Base-by-base conservation (phyloP, 331 rosid genomes). In the Saraca asoca region DNA sequence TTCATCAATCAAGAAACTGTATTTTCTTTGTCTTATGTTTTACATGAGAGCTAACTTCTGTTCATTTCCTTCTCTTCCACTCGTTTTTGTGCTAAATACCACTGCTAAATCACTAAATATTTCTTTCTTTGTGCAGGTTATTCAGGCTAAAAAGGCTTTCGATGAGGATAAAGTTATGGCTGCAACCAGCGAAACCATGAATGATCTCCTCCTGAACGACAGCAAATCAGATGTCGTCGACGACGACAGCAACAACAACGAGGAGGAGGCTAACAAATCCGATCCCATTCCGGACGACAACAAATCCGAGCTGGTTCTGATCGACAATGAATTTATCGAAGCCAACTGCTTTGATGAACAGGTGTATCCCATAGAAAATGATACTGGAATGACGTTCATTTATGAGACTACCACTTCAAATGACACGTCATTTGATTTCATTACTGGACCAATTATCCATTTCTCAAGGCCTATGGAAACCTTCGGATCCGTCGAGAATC, bases 401-500 rank as follows among this genome's bases (percentile, higher is more conserved):
- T 93, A 93, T 17, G 98, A 93, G 60, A 87, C 94, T 3, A 85
- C 76, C 59, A 65, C 82, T 73, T 87, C 91, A 58, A 79, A 90
- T 18, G 96, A 90, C 58, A 81, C 89, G 0, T 85, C 88, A 17
- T 81, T 93, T 46, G 98, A 93, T 63, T 93, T 93, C 64, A 65
- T 84, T 83, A 88, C 88, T 38, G 94, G 95, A 72, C 82, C 96
- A 13, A 73, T 82, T 87, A 89, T 86, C 59, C 86, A 74, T 74
- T 82, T 75, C 48, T 78, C 96, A 34, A 92, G 83, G 63, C 69
- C 83, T 14, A 51, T 76, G 58, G 97, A 88, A 59, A 82, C 78
- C 31, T 90, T 93, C 34, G 96, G 95, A 0, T 82, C 97, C 2
- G 90, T 87, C 4, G 98, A 93, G 46, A 89, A 85, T 78, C 73